Percentiles rank a stretch among this genome's conserved stretches.
These are phyloP conservation scores for Phytophthora colocasiae DNA, from an alignment of 352 stramenopile genomes.

Conservation along the genomic window DNA sequence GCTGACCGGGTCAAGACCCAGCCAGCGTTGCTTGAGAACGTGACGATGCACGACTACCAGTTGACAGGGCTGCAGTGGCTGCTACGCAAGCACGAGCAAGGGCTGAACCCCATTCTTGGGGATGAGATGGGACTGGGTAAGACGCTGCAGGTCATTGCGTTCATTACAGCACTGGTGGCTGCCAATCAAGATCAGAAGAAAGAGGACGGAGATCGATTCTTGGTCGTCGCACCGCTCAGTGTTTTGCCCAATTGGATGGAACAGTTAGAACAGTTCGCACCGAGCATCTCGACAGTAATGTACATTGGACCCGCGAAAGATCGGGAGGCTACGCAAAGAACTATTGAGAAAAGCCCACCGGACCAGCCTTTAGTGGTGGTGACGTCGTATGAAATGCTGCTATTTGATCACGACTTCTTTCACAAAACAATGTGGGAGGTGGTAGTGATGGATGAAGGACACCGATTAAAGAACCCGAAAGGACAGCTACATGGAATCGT, in stretches of 20 bases:
- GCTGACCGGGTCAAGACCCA: slow-evolving; percentile 30
- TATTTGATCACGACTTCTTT: slow-evolving; percentile 69
- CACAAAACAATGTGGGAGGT: slow-evolving; percentile 54
- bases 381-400: slow-evolving; percentile 78
- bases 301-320: slow-evolving; percentile 68
- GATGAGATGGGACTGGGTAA: slow-evolving; percentile 89
- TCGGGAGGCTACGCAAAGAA: slow-evolving; percentile 36
- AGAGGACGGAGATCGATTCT: slow-evolving; percentile 27
- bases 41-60: slow-evolving; percentile 78
- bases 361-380: slow-evolving; percentile 62
- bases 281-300: slow-evolving; percentile 57
- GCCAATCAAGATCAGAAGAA: slow-evolving; percentile 9
- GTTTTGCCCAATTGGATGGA: slow-evolving; percentile 88
- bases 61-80: slow-evolving; percentile 71
- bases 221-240: slow-evolving; percentile 79
- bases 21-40: slow-evolving; percentile 56
- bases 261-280: slow-evolving; percentile 77
- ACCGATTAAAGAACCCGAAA: slow-evolving; percentile 89
- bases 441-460: slow-evolving; percentile 89
- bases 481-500: slow-evolving; percentile 63
- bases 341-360: slow-evolving; percentile 14
- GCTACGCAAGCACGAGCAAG: slow-evolving; percentile 63
- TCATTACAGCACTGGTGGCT: slow-evolving; percentile 60
- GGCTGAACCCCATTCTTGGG: slow-evolving; percentile 76
- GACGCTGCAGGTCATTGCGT: slow-evolving; percentile 81